Evolutionary conservation across 768 basidiomycete genomes (phyloP).

Genomic region (Suillus variegatus): DNA sequence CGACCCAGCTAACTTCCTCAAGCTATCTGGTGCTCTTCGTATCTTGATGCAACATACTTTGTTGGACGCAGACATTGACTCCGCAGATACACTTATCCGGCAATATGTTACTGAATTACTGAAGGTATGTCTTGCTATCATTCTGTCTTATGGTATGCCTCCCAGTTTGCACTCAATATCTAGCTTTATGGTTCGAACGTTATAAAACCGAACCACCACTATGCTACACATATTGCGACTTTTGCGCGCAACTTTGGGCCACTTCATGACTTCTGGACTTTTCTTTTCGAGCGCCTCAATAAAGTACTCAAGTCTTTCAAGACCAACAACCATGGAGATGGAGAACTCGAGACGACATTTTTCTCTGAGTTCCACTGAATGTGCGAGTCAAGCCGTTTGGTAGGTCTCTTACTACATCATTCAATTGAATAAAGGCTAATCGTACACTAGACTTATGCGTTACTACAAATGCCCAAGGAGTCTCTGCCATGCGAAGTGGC

Average conservation of each 20-base stretch:
- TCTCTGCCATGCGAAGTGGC: not conserved
- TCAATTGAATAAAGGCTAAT: constrained; percentile 49
- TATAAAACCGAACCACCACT: no score
- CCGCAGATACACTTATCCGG: constrained; percentile 19
- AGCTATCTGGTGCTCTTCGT: constrained; percentile 17
- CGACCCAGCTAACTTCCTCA: constrained; percentile 24
- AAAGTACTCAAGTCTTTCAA: constrained; percentile 38
- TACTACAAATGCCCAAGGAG: not conserved
- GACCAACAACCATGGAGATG: constrained; percentile 33
- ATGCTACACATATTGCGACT: constrained; percentile 26
- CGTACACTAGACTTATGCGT: not conserved
- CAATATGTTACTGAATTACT: constrained; percentile 24
- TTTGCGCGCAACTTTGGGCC: constrained; percentile 35
- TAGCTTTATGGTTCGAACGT: no score
- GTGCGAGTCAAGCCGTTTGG: not conserved
- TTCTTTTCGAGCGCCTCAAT: constrained; percentile 38
- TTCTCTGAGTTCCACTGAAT: constrained; percentile 27
- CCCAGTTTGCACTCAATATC: not conserved
- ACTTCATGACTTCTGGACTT: constrained; percentile 39
- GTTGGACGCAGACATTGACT: constrained; percentile 8
- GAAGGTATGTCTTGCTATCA: constrained; percentile 13
- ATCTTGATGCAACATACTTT: constrained; percentile 15
- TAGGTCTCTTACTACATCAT: constrained; percentile 51
- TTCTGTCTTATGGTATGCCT: not conserved
- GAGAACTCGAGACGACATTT: constrained; percentile 32